Evolutionary conservation across 2,329 filamentous ascomycete genomes (phyloP), one percentile per base, ranked within the genome.

Genomic region (Talaromyces funiculosus): DNA sequence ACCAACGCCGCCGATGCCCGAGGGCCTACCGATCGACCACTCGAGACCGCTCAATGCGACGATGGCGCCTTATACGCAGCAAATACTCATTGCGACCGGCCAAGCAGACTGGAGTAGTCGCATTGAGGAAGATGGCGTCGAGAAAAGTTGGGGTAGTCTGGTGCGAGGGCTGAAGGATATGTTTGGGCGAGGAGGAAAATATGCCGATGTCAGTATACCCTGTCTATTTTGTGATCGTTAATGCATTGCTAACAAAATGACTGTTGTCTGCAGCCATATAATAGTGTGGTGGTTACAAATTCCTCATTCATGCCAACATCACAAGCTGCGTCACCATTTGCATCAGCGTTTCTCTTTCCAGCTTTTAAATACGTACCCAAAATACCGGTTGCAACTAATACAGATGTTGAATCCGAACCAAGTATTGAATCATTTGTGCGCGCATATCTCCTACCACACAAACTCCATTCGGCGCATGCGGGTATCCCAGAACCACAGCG

Each of bases 61-160:
- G 5, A 92, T 96, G 76, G 81, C 88, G 1, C 79, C 82, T 1
- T 96, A 96, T 71, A 81, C 86, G 1, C 88, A 95, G 73, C 92
- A 97, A 67, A 83, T 97, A 3, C 75, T 97, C 9, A 81, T 97
- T 14, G 92, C 89, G 64, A 96, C 92, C 0, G 92, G 90, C 4
- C 84, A 86, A 63, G 77, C 82, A 31, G 90, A 96, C 75, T 97
- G 92, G 92, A 80, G 82, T 29, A 92, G 89, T 69, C 84, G 85
- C 61, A 95, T 97, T 64, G 92, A 96, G 71, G 87, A 96, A 49
- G 91, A 95, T 62, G 84, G 87, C 16, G 71, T 75, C 35, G 72
- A 76, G 2, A 72, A 78, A 26, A 75, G 74, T 14, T 80, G 76
- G 76, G 77, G 77, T 7, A 66, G 67, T 29, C 67, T 82, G 75